These are phyloP conservation scores for Fonsecaea erecta DNA, from an alignment of 2,329 filamentous ascomycete species.

Conservation along the genomic window DNA sequence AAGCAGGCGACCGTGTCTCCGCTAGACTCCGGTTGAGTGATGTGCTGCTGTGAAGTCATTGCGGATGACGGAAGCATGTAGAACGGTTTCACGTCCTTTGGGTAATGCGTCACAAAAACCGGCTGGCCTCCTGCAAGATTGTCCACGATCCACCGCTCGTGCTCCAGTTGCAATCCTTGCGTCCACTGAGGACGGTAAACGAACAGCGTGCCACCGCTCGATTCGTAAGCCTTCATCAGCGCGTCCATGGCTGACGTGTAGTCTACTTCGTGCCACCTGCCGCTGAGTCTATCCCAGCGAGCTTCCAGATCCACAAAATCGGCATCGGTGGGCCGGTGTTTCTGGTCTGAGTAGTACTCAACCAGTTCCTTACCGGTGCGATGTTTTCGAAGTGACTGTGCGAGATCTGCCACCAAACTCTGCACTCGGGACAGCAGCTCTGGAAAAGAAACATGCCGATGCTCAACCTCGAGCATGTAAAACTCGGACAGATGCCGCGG, in stretches of 20 bases:
- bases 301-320: conserved; percentile 40
- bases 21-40: not conserved
- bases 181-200: conserved; percentile 72
- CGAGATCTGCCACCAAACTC: conserved; percentile 65
- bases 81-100: conserved; percentile 86
- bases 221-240: conserved; percentile 63
- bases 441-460: conserved; percentile 71
- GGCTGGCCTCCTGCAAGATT: conserved; percentile 67
- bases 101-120: conserved; percentile 92
- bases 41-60: not conserved
- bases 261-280: conserved; percentile 77
- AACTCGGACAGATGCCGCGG: conserved; percentile 94
- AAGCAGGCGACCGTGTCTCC: conserved; percentile 79
- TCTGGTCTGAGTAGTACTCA: conserved; percentile 39
- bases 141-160: conserved; percentile 84
- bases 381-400: conserved; percentile 20
- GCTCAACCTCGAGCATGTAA: conserved; percentile 95
- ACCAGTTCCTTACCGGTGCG: conserved; percentile 61
- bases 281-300: conserved; percentile 73
- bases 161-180: conserved; percentile 80
- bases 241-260: conserved; percentile 77
- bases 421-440: conserved; percentile 81
- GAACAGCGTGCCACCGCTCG: conserved; percentile 60
- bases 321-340: conserved; percentile 27
- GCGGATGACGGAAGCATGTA: conserved; percentile 70